Evolutionary conservation across 352 stramenopile genomes (phyloP).

Genomic region (Phytophthora tentaculata): DNA sequence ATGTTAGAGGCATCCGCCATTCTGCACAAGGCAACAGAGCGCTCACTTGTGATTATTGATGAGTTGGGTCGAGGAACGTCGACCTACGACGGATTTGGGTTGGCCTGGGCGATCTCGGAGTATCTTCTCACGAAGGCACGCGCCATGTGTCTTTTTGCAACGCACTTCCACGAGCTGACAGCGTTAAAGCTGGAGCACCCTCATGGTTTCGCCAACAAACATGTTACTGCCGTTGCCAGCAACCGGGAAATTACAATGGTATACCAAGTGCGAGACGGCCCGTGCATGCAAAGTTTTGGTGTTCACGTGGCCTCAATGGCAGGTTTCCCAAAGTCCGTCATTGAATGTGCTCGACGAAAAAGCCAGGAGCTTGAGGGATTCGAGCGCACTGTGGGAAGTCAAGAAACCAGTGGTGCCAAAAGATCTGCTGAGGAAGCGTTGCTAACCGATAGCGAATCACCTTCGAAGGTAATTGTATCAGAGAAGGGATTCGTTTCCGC

Average conservation of each 20-base stretch:
- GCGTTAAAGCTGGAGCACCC: slow-evolving; percentile 82
- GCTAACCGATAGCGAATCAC: slow-evolving; percentile 16
- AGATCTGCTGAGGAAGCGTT: slow-evolving; percentile 19
- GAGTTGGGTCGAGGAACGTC: slow-evolving; percentile 98
- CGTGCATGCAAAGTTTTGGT: slow-evolving; percentile 98
- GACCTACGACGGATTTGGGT: slow-evolving; percentile 97
- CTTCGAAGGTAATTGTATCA: slow-evolving; percentile 45
- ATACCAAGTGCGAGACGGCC: slow-evolving; percentile 93
- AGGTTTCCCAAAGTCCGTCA: slow-evolving; percentile 93
- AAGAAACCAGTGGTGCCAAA: slow-evolving; percentile 20
- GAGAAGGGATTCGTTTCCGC: slow-evolving; percentile 50
- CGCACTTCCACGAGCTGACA: slow-evolving; percentile 99
- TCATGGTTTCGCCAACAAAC: slow-evolving; percentile 93
- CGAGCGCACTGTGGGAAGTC: slow-evolving; percentile 47
- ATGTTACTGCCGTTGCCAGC: slow-evolving; percentile 93
- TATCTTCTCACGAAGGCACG: slow-evolving; percentile 94
- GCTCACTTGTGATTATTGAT: slow-evolving; percentile 99
- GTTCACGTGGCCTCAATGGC: slow-evolving; percentile 99
- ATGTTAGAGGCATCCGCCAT: slow-evolving; percentile 99
- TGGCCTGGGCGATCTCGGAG: slow-evolving; percentile 98
- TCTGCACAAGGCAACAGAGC: slow-evolving; percentile 92
- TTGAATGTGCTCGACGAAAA: slow-evolving; percentile 94
- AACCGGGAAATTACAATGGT: slow-evolving; percentile 91
- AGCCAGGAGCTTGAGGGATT: slow-evolving; percentile 94
- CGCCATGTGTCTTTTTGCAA: slow-evolving; percentile 94